Evolutionary conservation across 441 rosid genomes (phyloP), one percentile per base, ranked within the genome.

Genomic region (Jatropha multifida): DNA sequence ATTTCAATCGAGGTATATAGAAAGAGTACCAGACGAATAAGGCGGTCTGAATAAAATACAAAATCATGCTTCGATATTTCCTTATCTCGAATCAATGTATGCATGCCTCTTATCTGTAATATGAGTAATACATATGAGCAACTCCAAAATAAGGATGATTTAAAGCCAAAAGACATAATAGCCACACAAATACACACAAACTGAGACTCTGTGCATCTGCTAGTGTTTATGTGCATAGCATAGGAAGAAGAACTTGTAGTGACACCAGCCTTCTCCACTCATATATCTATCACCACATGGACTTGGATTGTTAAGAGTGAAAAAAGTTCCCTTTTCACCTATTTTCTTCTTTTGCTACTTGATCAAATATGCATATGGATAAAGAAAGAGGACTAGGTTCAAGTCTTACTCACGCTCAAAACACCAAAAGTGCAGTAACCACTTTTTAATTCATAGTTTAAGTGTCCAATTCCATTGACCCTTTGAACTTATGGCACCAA

Each of bases 71-170:
- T 94, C 32, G 98, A 87, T 85, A 91, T 92, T 68, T 90, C 96
- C 70, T 77, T 81, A 85, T 96, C 98, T 61, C 99, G 94, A 78
- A 96, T 94, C 78, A 96, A 86, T 73, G 99, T 96, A 76, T 96
- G 99, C 99, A 96, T 94, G 72, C 98, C 99, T 86, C 94, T 85
- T 76, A 96, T 96, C 99, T 96, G 93, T 74, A 69, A 77, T 70
- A 83, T 40, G 52, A 56, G 76, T 26, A 37, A 38, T 4, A 3
- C 66, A 26, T 64, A 68, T 52, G 54, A 74, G 54, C 66, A 69
- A 73, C 56, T 58, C 42, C 15, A 66, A 11, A 46, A n/a, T 7
- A 40, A 65, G 2, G 17, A 55, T 54, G 27, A 54, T 32, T 54
- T 56, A 72, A 17, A 67, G 64, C 65, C n/a, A 40, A 62, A 27